Conservation (phyloP, 352 stramenopile species). For the Globisporangium acanthophoron region DNA sequence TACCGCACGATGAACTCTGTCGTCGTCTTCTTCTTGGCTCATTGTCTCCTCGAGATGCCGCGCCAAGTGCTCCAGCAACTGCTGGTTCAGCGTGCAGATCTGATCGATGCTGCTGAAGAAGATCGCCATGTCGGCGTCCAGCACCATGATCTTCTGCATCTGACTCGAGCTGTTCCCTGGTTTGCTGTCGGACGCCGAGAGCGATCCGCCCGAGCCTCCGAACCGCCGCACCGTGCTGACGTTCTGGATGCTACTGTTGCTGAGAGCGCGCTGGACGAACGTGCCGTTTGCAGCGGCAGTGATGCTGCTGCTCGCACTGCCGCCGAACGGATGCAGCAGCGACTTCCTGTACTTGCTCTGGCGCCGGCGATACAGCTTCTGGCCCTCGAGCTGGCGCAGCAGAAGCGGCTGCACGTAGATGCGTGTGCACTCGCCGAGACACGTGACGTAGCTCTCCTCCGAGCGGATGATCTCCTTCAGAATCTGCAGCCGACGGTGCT, state of each 20-base stretch:
- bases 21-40: constrained; percentile 21
- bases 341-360: constrained; percentile 67
- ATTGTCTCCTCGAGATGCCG: constrained; percentile 69
- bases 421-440: constrained; percentile 77
- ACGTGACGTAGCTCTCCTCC: constrained; percentile 81
- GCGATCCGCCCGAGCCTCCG: constrained; percentile 9
- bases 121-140: constrained; percentile 82
- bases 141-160: constrained; percentile 46
- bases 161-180: constrained; percentile 11
- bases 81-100: constrained; percentile 85
- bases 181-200: constrained; percentile 15
- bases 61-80: constrained; percentile 80
- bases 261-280: constrained; percentile 29
- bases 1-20: constrained; percentile 20
- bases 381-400: constrained; percentile 71
- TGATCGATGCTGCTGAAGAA: constrained; percentile 88
- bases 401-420: constrained; percentile 80
- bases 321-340: constrained; percentile 43
- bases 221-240: constrained; percentile 28
- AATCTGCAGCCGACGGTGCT: constrained; percentile 66
- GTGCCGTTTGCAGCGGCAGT: constrained; percentile 22
- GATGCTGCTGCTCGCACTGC: constrained; percentile 29
- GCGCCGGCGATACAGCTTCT: constrained; percentile 52
- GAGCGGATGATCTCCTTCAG: constrained; percentile 81
- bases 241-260: constrained; percentile 40